Evolutionary conservation across 2,329 filamentous ascomycete species (phyloP), one percentile per base, ranked within the genome.

Genomic region (Colletotrichum lindemuthianum): DNA sequence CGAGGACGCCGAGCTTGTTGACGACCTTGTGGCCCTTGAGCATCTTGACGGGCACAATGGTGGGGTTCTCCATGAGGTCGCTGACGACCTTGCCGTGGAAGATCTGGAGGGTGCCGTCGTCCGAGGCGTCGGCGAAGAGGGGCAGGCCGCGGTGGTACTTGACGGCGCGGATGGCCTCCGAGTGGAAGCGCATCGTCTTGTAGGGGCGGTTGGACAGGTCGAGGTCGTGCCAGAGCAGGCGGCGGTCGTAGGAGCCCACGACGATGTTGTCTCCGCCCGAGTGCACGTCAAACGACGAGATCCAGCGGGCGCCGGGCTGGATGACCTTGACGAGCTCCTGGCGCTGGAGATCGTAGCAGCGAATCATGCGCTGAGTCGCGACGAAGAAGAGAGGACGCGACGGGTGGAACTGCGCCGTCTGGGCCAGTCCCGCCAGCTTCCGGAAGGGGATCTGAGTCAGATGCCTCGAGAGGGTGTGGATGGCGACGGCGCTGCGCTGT

Each of bases 1-100:
- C 95, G 83, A 98, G 84, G 13, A 98, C 94, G 69, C 96, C 96
- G 63, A 99, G 80, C 70, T 93, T 90, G 73, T 88, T 91, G 73
- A 91, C 90, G 3, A 98, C 89, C 78, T 90, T 92, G 80, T 99
- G 96, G 1, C 96, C 96, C 73, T 88, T 90, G 52, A 99, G 84
- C 73, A 97, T 93, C 84, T 98, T 99, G 68, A 99, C 85, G 8
- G 96, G 96, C 55, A 98, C 96, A 73, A 99, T 97, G 12, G 91
- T 96, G 7, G 96, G 94, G 73, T 97, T 97, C 81, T 97, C 93
- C 87, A 99, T 92, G 75, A 97, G 83, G 76, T 99, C 96, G 66
- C 90, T 93, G 36, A 96, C 93, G 34, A 98, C 95, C 79, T 95
- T 97, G 60, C 93, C 95, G 76, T 98, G 95, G 87, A 98, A 98